A percentile compares a stretch with the other conserved stretches of the same genome.
Evolutionary conservation across 2,329 filamentous ascomycete species (phyloP).

Genomic region (Colletotrichum falcatum): DNA sequence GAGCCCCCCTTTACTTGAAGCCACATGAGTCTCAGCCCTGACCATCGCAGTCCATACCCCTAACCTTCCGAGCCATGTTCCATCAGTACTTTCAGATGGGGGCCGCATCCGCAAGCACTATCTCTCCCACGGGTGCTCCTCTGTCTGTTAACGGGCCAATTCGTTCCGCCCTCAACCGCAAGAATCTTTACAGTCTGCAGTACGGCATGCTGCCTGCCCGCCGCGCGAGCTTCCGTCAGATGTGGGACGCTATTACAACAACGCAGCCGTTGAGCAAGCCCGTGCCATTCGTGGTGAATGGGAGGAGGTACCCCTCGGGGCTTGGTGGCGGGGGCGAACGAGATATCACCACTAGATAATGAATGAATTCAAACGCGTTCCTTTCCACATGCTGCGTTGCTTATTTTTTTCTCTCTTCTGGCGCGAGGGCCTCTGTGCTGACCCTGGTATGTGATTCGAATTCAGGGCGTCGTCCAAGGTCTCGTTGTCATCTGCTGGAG

Average conservation of each 20-base stretch:
- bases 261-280: constrained; percentile 60
- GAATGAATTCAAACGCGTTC: constrained; percentile 31
- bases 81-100: constrained; percentile 97
- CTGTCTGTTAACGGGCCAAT: constrained; percentile 88
- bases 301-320: constrained; percentile 42
- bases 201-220: constrained; percentile 96
- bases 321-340: constrained; percentile 35
- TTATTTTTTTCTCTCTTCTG: background rate
- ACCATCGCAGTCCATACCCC: constrained; percentile 78
- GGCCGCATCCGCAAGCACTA: constrained; percentile 94
- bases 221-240: constrained; percentile 82
- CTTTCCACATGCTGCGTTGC: background rate
- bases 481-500: too few relatives aligned
- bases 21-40: constrained; percentile 17
- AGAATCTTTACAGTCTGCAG: constrained; percentile 94
- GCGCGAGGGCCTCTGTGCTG: background rate
- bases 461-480: too few relatives aligned
- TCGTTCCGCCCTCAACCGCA: constrained; percentile 96
- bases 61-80: constrained; percentile 94
- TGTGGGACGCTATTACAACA: constrained; percentile 80
- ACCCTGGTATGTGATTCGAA: constrained; percentile 27
- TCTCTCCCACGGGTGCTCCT: constrained; percentile 89
- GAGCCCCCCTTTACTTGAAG: constrained; percentile 25
- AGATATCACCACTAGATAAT: constrained; percentile 42
- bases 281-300: constrained; percentile 52